These are phyloP conservation scores for Monosiga brevicollis DNA, from an alignment of 78 protist species.

Conservation along the genomic window DNA sequence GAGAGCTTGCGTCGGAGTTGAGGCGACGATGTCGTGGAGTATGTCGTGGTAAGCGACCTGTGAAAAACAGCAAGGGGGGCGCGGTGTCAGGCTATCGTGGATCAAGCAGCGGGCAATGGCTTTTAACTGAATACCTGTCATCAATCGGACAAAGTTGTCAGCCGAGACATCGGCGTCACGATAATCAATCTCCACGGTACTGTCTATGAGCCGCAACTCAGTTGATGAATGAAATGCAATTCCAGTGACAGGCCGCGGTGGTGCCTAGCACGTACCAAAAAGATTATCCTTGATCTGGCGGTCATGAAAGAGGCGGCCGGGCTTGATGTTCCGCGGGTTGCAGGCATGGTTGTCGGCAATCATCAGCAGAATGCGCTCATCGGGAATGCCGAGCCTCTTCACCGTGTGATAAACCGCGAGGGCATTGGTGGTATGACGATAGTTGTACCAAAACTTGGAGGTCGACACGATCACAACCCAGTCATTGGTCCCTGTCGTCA, in stretches of 20 bases:
- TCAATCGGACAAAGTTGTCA: constrained; percentile 71
- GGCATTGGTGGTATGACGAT: constrained; percentile 79
- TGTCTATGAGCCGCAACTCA: constrained; percentile 70
- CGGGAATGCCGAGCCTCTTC: constrained; percentile 81
- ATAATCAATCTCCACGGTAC: constrained; percentile 76
- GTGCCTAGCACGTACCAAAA: no score
- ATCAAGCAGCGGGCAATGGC: no score
- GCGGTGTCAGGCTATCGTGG: no score
- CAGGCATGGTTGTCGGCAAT: constrained; percentile 88
- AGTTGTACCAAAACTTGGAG: constrained; percentile 86
- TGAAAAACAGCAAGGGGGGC: no score
- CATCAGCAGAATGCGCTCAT: constrained; percentile 56
- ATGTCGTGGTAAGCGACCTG: no score
- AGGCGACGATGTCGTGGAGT: no score
- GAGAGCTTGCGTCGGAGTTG: no score
- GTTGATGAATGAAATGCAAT: no score
- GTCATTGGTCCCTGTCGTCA: no score
- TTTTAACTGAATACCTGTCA: constrained; percentile 48
- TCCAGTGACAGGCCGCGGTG: not conserved
- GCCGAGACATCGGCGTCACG: constrained; percentile 80
- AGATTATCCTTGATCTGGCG: no score
- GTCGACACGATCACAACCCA: constrained; percentile 48
- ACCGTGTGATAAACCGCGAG: constrained; percentile 69
- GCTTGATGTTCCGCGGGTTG: constrained; percentile 63
- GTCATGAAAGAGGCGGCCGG: not conserved